phyloP scores from a whole-genome alignment of 805 yeast genomes.

The Barnettozyma botsteinii region DNA sequence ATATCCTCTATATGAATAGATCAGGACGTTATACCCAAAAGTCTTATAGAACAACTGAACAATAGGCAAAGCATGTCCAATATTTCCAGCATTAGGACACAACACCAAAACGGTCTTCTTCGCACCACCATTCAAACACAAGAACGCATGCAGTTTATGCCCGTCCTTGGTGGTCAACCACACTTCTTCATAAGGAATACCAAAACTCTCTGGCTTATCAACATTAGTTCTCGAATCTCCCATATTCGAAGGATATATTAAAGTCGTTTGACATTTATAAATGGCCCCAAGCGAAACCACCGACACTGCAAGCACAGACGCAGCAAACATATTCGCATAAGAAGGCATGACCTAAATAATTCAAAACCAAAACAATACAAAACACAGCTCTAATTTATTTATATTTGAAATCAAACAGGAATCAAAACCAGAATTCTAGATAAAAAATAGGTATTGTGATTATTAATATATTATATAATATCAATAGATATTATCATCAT shows the following conservation, averaged over 20 bases:
- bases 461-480: too few relatives aligned
- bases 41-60: slow-evolving; percentile 60
- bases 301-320: slow-evolving; percentile 40
- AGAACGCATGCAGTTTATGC: slow-evolving; percentile 57
- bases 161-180: slow-evolving; percentile 64
- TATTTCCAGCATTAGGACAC: slow-evolving; percentile 94
- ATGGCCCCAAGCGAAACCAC: slow-evolving; percentile 44
- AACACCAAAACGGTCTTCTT: slow-evolving; percentile 70
- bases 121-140: slow-evolving; percentile 49
- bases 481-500: too few relatives aligned
- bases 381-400: not conserved
- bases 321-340: slow-evolving; percentile 31
- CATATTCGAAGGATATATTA: slow-evolving; percentile 81
- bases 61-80: slow-evolving; percentile 83
- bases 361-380: not conserved
- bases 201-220: slow-evolving; percentile 70
- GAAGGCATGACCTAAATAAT: not conserved
- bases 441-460: too few relatives aligned
- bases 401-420: too few relatives aligned
- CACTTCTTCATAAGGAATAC: slow-evolving; percentile 58
- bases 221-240: slow-evolving; percentile 68
- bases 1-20: slow-evolving; percentile 88
- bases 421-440: too few relatives aligned
- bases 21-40: slow-evolving; percentile 70
- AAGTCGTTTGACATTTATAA: slow-evolving; percentile 53